These are phyloP conservation scores for Apiospora arundinis DNA, from an alignment of 2,329 filamentous ascomycete genomes.

Conservation along the genomic window DNA sequence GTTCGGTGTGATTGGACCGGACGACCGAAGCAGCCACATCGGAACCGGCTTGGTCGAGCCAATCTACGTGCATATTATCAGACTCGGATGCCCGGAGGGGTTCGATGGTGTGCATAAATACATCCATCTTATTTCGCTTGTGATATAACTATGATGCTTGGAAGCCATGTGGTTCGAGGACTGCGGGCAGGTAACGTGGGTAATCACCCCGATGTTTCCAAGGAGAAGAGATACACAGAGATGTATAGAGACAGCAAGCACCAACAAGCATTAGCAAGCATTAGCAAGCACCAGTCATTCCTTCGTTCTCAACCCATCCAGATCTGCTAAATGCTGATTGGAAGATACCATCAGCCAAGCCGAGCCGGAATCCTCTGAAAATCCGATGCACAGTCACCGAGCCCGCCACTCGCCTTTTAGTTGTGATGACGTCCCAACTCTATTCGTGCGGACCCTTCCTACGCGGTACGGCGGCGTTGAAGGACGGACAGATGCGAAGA, in stretches of 20 bases:
- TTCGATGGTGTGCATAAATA: background rate
- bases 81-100: background rate
- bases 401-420: background rate
- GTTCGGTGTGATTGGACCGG: background rate
- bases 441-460: background rate
- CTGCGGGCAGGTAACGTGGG: background rate
- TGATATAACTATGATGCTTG: too few species aligned
- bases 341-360: too few species aligned
- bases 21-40: background rate
- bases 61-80: background rate
- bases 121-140: background rate
- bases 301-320: too few species aligned
- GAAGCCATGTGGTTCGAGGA: background rate
- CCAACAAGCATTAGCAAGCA: too few species aligned
- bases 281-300: too few species aligned
- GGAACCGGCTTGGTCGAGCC: background rate
- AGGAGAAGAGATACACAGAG: too few species aligned
- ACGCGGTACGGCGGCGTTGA: background rate
- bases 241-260: too few species aligned
- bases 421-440: background rate
- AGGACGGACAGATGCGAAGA: background rate
- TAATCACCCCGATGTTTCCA: background rate
- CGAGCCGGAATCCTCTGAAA: too few species aligned
- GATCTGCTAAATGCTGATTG: too few species aligned
- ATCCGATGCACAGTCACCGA: too few species aligned